A percentile compares a stretch with the other conserved stretches of the same genome.
Evolutionary conservation across 148 eudicot genomes (phyloP).

Genomic region (Rhododendron griersonianum): DNA sequence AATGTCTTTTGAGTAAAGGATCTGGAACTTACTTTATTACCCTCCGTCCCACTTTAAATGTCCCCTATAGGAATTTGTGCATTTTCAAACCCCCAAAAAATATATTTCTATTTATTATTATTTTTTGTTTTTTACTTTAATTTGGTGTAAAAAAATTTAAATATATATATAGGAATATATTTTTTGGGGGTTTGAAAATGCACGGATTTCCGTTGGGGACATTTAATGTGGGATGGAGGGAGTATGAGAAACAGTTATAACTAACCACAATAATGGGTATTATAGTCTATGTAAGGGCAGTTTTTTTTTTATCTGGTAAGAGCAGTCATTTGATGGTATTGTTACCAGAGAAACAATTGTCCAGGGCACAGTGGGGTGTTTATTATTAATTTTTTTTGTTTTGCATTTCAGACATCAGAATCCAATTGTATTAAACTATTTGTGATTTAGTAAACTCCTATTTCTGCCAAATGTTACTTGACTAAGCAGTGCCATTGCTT

Average conservation of each 20-base stretch:
- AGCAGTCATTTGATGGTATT: not conserved
- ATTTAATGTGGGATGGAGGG: too few relatives aligned
- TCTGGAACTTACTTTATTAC: not conserved
- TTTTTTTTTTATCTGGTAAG: not conserved
- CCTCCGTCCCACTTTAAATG: too few relatives aligned
- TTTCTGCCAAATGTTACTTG: not conserved
- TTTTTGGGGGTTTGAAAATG: too few relatives aligned
- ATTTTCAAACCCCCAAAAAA: too few relatives aligned
- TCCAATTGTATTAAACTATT: not conserved
- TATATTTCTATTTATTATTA: too few relatives aligned
- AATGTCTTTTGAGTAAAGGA: not conserved
- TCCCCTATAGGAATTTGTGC: too few relatives aligned
- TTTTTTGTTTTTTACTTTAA: too few relatives aligned
- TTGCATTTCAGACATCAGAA: not conserved
- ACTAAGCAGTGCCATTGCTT: conserved; percentile 3
- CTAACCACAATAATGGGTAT: not conserved
- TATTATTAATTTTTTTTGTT: not conserved
- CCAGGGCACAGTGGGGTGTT: not conserved
- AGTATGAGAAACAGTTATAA: not conserved
- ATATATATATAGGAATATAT: too few relatives aligned
- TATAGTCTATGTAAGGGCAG: not conserved
- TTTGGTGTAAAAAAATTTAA: too few relatives aligned
- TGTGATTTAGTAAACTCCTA: not conserved
- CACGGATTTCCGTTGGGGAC: too few relatives aligned
- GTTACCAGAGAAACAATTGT: not conserved